Evolutionary conservation across 305 asterid genomes (phyloP).

Genomic region (Fraxinus latifolia): DNA sequence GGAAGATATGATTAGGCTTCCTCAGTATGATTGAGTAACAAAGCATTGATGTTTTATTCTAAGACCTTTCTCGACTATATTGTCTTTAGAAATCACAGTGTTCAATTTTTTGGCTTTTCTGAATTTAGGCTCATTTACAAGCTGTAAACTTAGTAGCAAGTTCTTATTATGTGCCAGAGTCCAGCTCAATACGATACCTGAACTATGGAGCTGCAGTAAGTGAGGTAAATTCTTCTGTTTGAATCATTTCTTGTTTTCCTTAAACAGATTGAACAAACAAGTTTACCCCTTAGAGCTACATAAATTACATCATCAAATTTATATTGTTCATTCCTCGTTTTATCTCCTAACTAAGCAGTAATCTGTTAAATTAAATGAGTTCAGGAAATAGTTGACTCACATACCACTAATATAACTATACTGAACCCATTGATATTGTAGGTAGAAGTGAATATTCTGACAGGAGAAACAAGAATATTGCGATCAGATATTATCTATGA

Average conservation of each 20-base stretch:
- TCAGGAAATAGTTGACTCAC: background rate
- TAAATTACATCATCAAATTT: background rate
- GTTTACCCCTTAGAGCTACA: background rate
- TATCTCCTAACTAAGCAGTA: background rate
- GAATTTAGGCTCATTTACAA: conserved; percentile 47
- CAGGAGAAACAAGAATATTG: conserved; percentile 58
- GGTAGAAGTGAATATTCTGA: conserved; percentile 62
- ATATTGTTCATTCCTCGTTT: background rate
- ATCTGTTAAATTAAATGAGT: background rate
- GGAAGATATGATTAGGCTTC: background rate
- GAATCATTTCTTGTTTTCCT: background rate
- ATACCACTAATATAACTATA: background rate
- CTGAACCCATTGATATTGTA: conserved; percentile 25
- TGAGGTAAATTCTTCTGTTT: conserved; percentile 40
- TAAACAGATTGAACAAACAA: background rate
- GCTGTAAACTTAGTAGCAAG: conserved; percentile 50
- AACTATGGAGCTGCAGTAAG: conserved; percentile 71
- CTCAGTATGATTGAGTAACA: background rate
- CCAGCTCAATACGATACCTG: conserved; percentile 38
- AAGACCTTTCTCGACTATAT: background rate
- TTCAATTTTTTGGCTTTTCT: background rate
- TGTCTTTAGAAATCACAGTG: background rate
- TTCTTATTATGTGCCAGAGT: conserved; percentile 57
- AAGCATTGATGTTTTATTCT: background rate
- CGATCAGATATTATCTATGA: conserved; percentile 60